Percentiles rank a stretch among this genome's conserved stretches.
Evolutionary conservation across 441 rosid genomes (phyloP).

Genomic region (Populus hybrid): DNA sequence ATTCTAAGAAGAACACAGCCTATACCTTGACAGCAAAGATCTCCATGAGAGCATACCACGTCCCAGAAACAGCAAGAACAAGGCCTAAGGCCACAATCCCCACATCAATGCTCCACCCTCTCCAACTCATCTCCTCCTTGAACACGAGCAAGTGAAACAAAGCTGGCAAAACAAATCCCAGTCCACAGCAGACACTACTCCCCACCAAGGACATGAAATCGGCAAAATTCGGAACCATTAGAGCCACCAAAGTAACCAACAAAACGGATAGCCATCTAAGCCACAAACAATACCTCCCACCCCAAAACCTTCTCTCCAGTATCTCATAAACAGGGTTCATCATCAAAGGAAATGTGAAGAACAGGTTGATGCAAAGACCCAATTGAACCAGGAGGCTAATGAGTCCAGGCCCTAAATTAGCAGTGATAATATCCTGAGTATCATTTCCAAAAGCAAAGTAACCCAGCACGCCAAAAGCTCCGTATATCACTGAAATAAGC

Average conservation of each 20-base stretch:
- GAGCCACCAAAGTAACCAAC: conserved; percentile 50
- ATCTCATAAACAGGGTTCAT: conserved; percentile 85
- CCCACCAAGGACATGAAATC: conserved; percentile 83
- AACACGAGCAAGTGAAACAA: conserved; percentile 67
- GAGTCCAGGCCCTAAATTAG: conserved; percentile 61
- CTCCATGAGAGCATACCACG: conserved; percentile 59
- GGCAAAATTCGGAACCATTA: conserved; percentile 74
- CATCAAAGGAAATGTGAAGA: conserved; percentile 83
- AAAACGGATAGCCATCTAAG: conserved; percentile 68
- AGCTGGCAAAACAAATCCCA: conserved; percentile 75
- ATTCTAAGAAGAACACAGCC: neutral
- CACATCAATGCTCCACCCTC: conserved; percentile 36
- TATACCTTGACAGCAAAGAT: conserved; percentile 46
- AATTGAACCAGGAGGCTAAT: conserved; percentile 52
- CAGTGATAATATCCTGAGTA: conserved; percentile 68
- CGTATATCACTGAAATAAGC: conserved; percentile 52
- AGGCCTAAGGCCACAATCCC: conserved; percentile 50
- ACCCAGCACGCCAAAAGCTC: conserved; percentile 64
- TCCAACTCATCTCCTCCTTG: conserved; percentile 62
- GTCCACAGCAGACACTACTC: conserved; percentile 69
- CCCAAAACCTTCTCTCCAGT: conserved; percentile 56
- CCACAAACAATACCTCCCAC: conserved; percentile 64
- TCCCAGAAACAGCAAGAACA: conserved; percentile 58
- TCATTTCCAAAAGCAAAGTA: conserved; percentile 70
- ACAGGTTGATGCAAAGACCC: conserved; percentile 70